phyloP scores from a whole-genome alignment of 179 eudicot genomes.

The Corrigiola litoralis region DNA sequence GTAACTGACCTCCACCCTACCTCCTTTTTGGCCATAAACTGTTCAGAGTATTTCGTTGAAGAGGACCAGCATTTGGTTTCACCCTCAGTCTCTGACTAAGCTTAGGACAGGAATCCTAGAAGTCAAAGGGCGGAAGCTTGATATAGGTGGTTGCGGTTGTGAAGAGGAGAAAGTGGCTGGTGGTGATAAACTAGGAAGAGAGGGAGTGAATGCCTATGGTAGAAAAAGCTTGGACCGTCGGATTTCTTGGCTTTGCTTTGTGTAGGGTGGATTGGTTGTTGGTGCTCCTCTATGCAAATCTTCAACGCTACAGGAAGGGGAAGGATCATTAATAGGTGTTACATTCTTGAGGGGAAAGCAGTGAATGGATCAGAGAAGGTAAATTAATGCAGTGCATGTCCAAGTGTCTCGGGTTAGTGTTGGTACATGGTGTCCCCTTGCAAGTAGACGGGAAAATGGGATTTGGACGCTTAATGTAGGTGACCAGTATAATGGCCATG shows the following conservation, averaged over 20 bases:
- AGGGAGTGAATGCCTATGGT: not conserved
- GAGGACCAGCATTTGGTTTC: slow-evolving; percentile 4
- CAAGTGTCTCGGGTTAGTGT: not conserved
- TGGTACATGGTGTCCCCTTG: not conserved
- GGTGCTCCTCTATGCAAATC: not conserved
- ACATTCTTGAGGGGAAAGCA: not conserved
- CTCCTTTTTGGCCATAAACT: not conserved
- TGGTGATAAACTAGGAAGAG: not conserved
- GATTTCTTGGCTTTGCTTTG: not conserved
- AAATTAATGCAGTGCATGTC: not conserved
- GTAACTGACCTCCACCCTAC: not conserved
- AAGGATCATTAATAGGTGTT: not conserved
- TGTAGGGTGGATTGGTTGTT: not conserved
- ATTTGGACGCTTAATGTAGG: not conserved
- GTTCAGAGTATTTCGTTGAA: not conserved
- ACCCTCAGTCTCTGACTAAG: not conserved
- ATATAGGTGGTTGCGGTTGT: not conserved
- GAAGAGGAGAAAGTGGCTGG: not conserved
- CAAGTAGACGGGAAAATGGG: not conserved
- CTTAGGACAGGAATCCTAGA: not conserved
- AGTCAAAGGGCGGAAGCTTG: not conserved
- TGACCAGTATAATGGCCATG: not conserved
- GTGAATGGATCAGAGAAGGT: not conserved
- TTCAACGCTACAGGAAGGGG: not conserved
- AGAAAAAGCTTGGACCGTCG: not conserved